phyloP scores from a whole-genome alignment of 768 basidiomycete species.

The Amanita inopinata region DNA sequence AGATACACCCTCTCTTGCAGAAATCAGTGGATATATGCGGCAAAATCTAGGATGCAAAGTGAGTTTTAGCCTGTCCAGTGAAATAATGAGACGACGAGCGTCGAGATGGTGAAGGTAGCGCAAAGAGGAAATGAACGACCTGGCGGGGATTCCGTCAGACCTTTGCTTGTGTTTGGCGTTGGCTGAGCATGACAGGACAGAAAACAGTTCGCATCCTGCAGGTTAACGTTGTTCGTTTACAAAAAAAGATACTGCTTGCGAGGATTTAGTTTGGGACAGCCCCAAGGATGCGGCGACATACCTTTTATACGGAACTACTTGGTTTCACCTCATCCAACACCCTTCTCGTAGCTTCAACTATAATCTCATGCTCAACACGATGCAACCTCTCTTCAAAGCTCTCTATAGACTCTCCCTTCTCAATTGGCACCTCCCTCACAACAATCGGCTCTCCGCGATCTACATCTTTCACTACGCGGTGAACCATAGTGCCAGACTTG shows the following conservation, averaged over 20 bases:
- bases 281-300: background rate
- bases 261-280: too few species aligned
- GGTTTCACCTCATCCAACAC: conserved; percentile 48
- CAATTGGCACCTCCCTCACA: conserved; percentile 67
- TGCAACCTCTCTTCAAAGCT: conserved; percentile 74
- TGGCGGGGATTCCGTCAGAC: background rate
- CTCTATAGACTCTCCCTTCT: conserved; percentile 61
- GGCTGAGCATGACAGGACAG: background rate
- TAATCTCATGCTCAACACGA: conserved; percentile 76
- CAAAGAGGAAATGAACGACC: background rate
- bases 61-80: background rate
- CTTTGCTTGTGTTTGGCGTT: background rate
- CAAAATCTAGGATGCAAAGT: too few species aligned
- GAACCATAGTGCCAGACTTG: conserved; percentile 84
- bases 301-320: conserved; percentile 15
- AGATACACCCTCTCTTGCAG: background rate
- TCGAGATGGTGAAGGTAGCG: background rate
- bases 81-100: background rate
- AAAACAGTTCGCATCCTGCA: background rate
- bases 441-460: conserved; percentile 87
- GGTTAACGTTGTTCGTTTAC: too few species aligned
- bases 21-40: background rate
- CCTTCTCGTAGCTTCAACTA: conserved; percentile 75
- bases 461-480: conserved; percentile 87
- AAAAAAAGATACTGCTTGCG: too few species aligned